Evolutionary conservation across 495 filamentous ascomycete genomes (phyloP).

Genomic region (Oidiodendron maius): DNA sequence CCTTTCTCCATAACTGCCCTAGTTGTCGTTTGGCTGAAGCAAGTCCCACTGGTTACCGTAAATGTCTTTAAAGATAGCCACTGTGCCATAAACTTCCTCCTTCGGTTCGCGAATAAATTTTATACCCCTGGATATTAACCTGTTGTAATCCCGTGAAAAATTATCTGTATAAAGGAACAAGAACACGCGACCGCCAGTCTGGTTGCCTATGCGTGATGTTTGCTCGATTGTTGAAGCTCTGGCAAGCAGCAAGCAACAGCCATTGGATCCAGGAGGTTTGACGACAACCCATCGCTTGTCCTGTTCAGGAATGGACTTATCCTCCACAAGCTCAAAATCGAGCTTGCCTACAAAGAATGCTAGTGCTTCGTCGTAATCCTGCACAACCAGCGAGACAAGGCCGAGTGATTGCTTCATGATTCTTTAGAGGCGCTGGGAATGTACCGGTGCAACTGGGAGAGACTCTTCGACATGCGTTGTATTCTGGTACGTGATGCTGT

Average conservation of each 20-base stretch:
- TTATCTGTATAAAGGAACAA: neutral
- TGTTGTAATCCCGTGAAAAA: neutral
- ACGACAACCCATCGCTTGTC: neutral
- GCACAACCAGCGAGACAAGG: neutral
- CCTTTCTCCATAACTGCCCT: too few species aligned
- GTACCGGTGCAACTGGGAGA: too few species aligned
- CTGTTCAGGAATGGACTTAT: neutral
- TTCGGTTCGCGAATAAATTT: neutral
- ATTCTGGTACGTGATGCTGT: too few species aligned
- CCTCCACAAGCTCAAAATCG: neutral
- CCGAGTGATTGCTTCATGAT: neutral
- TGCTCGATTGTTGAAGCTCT: neutral
- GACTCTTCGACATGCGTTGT: too few species aligned
- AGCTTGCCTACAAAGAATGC: neutral
- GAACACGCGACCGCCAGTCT: neutral
- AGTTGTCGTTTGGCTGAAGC: neutral
- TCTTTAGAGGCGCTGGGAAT: neutral
- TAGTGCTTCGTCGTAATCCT: neutral
- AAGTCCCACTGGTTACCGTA: neutral
- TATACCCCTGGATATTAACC: neutral
- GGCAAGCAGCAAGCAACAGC: neutral
- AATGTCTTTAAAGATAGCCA: neutral
- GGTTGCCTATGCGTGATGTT: neutral
- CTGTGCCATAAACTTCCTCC: neutral
- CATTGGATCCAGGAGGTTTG: neutral